phyloP scores from a whole-genome alignment of 192 early-diverging fungal species.

The Coemansia guatemalensis region DNA sequence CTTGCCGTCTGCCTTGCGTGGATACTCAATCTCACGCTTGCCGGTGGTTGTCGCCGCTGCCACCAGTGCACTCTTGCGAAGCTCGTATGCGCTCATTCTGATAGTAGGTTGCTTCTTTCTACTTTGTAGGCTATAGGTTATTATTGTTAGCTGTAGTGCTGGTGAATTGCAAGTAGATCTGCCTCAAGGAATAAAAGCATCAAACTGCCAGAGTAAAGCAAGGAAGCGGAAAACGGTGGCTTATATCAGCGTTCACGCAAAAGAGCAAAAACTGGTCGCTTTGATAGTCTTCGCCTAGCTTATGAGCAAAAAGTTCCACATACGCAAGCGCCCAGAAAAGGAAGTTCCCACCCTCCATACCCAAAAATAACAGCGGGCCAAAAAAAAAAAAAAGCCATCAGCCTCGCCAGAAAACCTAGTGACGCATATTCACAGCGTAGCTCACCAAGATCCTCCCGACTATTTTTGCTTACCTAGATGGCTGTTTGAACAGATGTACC shows the following conservation, averaged over 20 bases:
- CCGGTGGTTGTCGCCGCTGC: slow-evolving; percentile 59
- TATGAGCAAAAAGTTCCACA: background rate
- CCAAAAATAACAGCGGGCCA: background rate
- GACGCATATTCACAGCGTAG: background rate
- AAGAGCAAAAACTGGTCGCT: too few species aligned
- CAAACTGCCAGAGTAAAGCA: background rate
- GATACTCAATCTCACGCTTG: slow-evolving; percentile 77
- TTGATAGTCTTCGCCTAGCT: too few species aligned
- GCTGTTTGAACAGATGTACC: background rate
- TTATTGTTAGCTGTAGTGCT: too few species aligned
- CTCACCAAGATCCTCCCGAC: background rate
- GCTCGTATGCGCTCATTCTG: slow-evolving; percentile 50
- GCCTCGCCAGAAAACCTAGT: background rate
- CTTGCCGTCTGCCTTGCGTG: slow-evolving; percentile 67
- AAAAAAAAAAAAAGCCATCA: background rate
- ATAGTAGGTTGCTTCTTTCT: background rate
- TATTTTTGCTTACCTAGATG: background rate
- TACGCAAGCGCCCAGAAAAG: too few species aligned
- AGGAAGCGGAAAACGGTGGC: too few species aligned
- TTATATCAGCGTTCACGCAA: background rate
- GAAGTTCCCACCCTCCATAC: too few species aligned
- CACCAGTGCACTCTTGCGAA: slow-evolving; percentile 61
- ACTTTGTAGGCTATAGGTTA: too few species aligned
- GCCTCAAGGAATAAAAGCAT: background rate
- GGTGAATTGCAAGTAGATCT: background rate